A percentile compares a stretch with the other conserved stretches of the same genome.
Conservation (phyloP, 2,329 filamentous ascomycete species). For the Lasiodiplodia theobromae region DNA sequence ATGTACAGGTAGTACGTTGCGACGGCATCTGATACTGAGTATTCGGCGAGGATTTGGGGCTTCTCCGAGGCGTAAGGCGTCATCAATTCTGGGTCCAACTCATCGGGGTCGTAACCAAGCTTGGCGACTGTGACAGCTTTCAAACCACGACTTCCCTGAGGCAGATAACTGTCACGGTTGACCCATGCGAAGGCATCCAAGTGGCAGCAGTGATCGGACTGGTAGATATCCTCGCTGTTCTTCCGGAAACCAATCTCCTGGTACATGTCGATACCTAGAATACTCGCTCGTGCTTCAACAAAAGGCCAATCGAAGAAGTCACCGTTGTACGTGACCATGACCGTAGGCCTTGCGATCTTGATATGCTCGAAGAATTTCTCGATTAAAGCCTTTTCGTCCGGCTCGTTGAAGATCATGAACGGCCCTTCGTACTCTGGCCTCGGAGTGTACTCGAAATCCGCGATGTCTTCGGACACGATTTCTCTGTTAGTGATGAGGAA, state of each 20-base stretch:
- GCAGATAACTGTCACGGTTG: constrained; percentile 96
- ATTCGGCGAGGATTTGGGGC: constrained; percentile 93
- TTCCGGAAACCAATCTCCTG: constrained; percentile 97
- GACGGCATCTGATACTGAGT: constrained; percentile 98
- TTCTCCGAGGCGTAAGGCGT: constrained; percentile 84
- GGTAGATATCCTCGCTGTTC: constrained; percentile 94
- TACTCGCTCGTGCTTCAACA: constrained; percentile 89
- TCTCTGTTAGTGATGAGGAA: constrained; percentile 98
- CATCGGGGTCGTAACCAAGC: constrained; percentile 96
- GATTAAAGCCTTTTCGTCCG: constrained; percentile 84
- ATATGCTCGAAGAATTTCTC: constrained; percentile 96
- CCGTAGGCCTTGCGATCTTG: constrained; percentile 91
- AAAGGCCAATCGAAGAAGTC: constrained; percentile 99
- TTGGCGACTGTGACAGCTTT: constrained; percentile 99
- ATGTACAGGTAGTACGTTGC: constrained; percentile 99
- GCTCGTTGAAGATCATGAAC: constrained; percentile 98
- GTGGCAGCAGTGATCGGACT: constrained; percentile 93
- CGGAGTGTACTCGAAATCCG: constrained; percentile 97
- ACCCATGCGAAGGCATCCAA: constrained; percentile 99
- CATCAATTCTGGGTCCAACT: constrained; percentile 97
- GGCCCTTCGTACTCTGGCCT: constrained; percentile 94
- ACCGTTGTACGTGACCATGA: constrained; percentile 99
- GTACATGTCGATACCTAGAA: constrained; percentile 99
- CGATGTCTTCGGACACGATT: constrained; percentile 96
- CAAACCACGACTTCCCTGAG: constrained; percentile 93